phyloP scores from a whole-genome alignment of 805 yeast genomes.

The Barnettozyma wickerhamii region DNA sequence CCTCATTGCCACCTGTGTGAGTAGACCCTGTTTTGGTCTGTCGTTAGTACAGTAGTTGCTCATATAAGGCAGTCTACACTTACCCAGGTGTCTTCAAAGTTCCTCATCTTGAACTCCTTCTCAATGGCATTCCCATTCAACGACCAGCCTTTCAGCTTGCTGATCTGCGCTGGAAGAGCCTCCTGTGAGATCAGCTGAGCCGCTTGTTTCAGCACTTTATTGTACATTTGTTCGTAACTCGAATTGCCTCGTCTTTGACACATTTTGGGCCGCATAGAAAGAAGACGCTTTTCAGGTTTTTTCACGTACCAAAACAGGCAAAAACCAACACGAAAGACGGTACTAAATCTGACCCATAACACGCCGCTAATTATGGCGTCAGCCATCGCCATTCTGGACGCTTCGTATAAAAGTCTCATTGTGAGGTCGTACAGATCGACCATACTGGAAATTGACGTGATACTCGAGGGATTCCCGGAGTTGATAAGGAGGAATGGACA shows the following conservation, averaged over 20 bases:
- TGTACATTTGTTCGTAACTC: too few species aligned
- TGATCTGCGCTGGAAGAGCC: slow-evolving; percentile 23
- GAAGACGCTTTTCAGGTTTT: not conserved
- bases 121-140: slow-evolving; percentile 19
- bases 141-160: slow-evolving; percentile 25
- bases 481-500: not conserved
- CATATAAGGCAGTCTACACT: slow-evolving; percentile 1
- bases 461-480: slow-evolving; percentile 16
- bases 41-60: not conserved
- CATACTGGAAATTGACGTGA: slow-evolving; percentile 15
- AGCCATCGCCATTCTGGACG: slow-evolving; percentile 10
- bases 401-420: slow-evolving; percentile 5
- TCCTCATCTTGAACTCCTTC: slow-evolving; percentile 39
- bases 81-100: slow-evolving; percentile 63
- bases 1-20: slow-evolving; percentile 52
- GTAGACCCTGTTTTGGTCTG: slow-evolving; percentile 30
- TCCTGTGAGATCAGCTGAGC: slow-evolving; percentile 26
- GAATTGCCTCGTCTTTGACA: too few species aligned
- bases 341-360: not conserved
- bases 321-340: not conserved
- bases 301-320: not conserved
- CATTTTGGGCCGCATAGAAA: not conserved
- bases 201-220: slow-evolving; percentile 30
- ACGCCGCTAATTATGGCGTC: slow-evolving; percentile 8
- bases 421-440: slow-evolving; percentile 4